Evolutionary conservation across 225 moss, liverwort and hornwort species (phyloP).

Genomic region (Pseudoscleropodium purum): DNA sequence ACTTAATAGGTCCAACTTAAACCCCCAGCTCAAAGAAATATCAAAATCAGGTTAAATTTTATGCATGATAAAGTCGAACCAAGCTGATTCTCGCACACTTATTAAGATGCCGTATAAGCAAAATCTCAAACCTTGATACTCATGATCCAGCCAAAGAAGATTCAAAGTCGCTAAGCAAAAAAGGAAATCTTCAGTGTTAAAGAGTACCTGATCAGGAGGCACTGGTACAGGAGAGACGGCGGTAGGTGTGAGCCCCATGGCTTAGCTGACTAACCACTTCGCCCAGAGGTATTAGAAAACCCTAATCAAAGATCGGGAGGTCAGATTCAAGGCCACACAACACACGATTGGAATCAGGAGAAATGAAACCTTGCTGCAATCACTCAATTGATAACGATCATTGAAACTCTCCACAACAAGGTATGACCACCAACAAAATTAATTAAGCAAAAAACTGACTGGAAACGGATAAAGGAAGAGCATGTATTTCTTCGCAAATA

Average conservation of each 20-base stretch:
- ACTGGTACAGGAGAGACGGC: conserved; percentile 29
- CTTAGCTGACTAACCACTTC: not conserved
- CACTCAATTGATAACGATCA: not conserved
- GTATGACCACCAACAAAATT: not conserved
- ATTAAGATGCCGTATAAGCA: not conserved
- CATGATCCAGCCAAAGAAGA: not conserved
- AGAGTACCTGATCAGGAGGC: conserved; percentile 39
- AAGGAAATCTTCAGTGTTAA: not conserved
- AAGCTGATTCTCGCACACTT: not conserved
- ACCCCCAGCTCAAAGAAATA: not conserved
- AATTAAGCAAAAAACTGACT: not conserved
- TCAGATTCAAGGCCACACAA: not conserved
- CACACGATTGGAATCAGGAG: not conserved
- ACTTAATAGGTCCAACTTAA: not conserved
- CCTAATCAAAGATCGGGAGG: conserved; percentile 5
- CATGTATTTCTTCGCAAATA: not conserved
- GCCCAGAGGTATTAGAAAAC: not conserved
- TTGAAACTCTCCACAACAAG: not conserved
- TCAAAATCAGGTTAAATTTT: not conserved
- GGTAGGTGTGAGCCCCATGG: conserved; percentile 33
- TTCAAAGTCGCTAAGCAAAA: not conserved
- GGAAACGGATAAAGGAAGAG: not conserved
- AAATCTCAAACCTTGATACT: not conserved
- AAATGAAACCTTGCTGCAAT: not conserved
- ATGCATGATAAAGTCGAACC: not conserved